phyloP scores from a whole-genome alignment of 257 asterid genomes.

The Buddleja alternifolia region DNA sequence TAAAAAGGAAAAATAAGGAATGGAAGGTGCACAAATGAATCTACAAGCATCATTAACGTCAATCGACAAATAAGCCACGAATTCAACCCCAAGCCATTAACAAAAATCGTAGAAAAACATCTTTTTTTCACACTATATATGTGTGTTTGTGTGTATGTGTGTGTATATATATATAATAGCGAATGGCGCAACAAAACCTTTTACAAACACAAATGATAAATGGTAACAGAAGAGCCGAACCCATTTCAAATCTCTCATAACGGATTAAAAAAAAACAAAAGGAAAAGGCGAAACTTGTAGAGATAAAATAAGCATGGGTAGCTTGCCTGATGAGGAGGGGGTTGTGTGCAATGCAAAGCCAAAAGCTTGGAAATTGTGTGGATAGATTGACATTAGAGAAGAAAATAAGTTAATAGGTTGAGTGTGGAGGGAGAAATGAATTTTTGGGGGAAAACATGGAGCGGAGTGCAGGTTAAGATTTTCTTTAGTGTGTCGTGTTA shows the following conservation, averaged over 20 bases:
- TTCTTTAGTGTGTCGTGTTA: neutral
- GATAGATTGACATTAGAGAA: neutral
- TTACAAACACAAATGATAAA: neutral
- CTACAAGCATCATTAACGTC: conserved; percentile 3
- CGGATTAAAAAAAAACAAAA: conserved; percentile 7
- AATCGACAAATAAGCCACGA: conserved; percentile 16
- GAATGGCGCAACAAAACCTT: neutral
- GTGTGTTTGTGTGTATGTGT: too few relatives aligned
- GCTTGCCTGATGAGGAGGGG: conserved; percentile 42
- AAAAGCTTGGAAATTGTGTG: conserved; percentile 4
- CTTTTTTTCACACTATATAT: neutral
- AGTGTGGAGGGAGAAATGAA: conserved; percentile 40
- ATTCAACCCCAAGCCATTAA: conserved; percentile 7
- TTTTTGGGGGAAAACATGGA: conserved; percentile 31
- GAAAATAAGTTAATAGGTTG: conserved; percentile 18
- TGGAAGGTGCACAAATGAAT: conserved; percentile 11
- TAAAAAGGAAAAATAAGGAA: neutral
- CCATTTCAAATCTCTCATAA: conserved; percentile 16
- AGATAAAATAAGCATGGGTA: neutral
- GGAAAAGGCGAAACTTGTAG: neutral
- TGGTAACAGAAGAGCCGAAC: conserved; percentile 1
- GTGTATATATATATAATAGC: neutral
- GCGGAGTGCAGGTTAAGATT: conserved; percentile 7
- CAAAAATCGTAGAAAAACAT: neutral
- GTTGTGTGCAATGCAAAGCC: conserved; percentile 33